Evolutionary conservation across 805 yeast species (phyloP).

Genomic region (Dipodascus albidus): DNA sequence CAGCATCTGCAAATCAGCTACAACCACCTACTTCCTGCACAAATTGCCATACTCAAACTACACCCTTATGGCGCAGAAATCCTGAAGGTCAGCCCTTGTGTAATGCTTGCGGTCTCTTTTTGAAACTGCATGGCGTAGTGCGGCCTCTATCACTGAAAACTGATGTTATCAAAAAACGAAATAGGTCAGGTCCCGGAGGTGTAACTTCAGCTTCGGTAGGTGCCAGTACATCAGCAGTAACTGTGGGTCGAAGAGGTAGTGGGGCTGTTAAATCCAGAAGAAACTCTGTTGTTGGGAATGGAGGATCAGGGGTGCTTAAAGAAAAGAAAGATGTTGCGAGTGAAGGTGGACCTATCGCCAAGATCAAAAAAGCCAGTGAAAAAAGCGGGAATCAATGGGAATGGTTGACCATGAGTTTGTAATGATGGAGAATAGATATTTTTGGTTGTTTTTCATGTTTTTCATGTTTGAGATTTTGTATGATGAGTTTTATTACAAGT

Average conservation of each 20-base stretch:
- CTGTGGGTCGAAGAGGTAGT: not conserved
- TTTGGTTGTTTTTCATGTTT: not conserved
- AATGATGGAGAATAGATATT: too few relatives aligned
- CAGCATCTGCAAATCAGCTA: not conserved
- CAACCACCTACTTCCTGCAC: conserved; percentile 42
- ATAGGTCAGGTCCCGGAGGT: conserved; percentile 38
- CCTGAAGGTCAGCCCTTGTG: conserved; percentile 89
- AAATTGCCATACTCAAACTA: conserved; percentile 83
- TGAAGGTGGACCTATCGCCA: not conserved
- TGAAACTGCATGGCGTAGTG: conserved; percentile 90
- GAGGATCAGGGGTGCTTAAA: not conserved
- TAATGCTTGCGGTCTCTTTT: conserved; percentile 91
- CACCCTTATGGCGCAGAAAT: conserved; percentile 92
- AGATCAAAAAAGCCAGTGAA: not conserved
- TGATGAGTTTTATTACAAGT: too few relatives aligned
- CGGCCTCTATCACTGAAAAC: conserved; percentile 85
- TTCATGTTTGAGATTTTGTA: not conserved
- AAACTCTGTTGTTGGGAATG: not conserved
- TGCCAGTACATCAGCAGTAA: not conserved
- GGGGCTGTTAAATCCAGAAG: not conserved
- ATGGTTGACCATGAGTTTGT: conserved; percentile 1
- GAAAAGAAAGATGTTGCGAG: not conserved
- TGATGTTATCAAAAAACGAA: conserved; percentile 86
- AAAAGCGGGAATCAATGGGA: not conserved
- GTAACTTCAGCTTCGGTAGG: conserved; percentile 8